These are phyloP conservation scores for Davidsoniella eucalypti DNA, from an alignment of 2,329 filamentous ascomycete species.

Conservation along the genomic window DNA sequence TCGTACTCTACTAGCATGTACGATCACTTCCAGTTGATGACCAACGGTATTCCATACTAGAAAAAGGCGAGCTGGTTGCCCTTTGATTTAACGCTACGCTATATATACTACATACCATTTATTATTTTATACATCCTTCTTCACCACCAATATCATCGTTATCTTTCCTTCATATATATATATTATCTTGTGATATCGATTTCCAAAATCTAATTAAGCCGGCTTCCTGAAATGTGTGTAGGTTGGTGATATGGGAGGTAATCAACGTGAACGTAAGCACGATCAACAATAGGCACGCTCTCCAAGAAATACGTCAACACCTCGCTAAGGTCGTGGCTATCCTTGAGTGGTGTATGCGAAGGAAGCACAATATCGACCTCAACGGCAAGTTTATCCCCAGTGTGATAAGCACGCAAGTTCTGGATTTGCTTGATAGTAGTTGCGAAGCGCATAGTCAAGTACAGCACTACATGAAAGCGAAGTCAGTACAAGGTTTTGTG, in stretches of 20 bases:
- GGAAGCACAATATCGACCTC: slow-evolving; percentile 71
- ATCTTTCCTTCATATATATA: neutral
- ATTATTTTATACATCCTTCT: neutral
- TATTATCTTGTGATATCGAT: neutral
- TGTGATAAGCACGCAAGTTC: slow-evolving; percentile 70
- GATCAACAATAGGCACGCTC: slow-evolving; percentile 62
- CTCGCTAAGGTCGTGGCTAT: slow-evolving; percentile 66
- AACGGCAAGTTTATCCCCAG: slow-evolving; percentile 71
- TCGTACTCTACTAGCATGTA: slow-evolving; percentile 90
- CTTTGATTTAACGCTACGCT: neutral
- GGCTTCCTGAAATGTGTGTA: slow-evolving; percentile 31
- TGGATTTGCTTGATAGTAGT: slow-evolving; percentile 76
- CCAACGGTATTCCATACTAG: slow-evolving; percentile 91
- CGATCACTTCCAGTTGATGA: slow-evolving; percentile 93
- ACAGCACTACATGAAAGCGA: slow-evolving; percentile 36
- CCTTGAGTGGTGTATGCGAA: slow-evolving; percentile 55
- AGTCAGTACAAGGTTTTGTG: too few species aligned
- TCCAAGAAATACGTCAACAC: slow-evolving; percentile 71
- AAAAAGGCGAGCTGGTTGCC: neutral
- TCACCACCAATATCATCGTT: neutral
- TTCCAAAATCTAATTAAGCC: slow-evolving; percentile 4
- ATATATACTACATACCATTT: neutral
- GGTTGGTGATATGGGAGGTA: slow-evolving; percentile 46
- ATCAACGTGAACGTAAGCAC: slow-evolving; percentile 53
- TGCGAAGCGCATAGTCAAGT: slow-evolving; percentile 86